Evolutionary conservation across 2,329 filamentous ascomycete genomes (phyloP).

Genomic region (Fusarium paranaense): DNA sequence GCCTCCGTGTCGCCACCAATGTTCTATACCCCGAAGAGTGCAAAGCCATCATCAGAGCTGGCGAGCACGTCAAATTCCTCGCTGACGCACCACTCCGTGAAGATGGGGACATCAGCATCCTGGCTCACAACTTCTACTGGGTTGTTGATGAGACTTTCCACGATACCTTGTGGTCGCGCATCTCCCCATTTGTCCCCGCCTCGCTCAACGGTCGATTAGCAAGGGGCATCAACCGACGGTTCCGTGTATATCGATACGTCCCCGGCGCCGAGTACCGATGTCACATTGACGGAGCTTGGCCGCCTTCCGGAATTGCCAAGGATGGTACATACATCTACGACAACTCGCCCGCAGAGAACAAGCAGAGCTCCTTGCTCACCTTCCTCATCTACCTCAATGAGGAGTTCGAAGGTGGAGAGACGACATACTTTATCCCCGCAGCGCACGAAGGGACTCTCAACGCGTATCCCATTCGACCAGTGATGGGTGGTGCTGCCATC

Average conservation of each 20-base stretch:
- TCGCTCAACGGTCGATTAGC: slow-evolving; percentile 66
- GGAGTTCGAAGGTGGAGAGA: slow-evolving; percentile 78
- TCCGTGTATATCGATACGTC: slow-evolving; percentile 79
- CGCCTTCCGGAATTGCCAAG: slow-evolving; percentile 72
- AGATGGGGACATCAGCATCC: slow-evolving; percentile 72
- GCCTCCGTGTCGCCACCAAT: slow-evolving; percentile 69
- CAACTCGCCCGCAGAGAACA: slow-evolving; percentile 66
- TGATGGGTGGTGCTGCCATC: slow-evolving; percentile 75
- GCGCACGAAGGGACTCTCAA: slow-evolving; percentile 74
- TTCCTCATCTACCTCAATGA: slow-evolving; percentile 78
- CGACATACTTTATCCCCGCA: slow-evolving; percentile 76
- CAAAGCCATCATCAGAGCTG: slow-evolving; percentile 73
- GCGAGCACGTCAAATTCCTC: slow-evolving; percentile 73
- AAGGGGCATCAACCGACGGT: slow-evolving; percentile 75
- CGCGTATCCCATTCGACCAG: slow-evolving; percentile 75
- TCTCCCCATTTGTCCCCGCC: slow-evolving; percentile 67
- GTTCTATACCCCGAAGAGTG: slow-evolving; percentile 73
- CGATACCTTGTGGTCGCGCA: slow-evolving; percentile 71
- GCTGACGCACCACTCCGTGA: slow-evolving; percentile 75
- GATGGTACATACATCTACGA: slow-evolving; percentile 75
- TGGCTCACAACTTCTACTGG: slow-evolving; percentile 83
- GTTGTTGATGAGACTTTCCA: slow-evolving; percentile 73
- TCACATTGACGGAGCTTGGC: slow-evolving; percentile 80
- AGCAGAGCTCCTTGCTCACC: slow-evolving; percentile 76
- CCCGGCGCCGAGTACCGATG: slow-evolving; percentile 78